Percentiles rank a stretch among this genome's conserved stretches.
phyloP scores from a whole-genome alignment of 768 basidiomycete species.

The Lactifluus echinatus region DNA sequence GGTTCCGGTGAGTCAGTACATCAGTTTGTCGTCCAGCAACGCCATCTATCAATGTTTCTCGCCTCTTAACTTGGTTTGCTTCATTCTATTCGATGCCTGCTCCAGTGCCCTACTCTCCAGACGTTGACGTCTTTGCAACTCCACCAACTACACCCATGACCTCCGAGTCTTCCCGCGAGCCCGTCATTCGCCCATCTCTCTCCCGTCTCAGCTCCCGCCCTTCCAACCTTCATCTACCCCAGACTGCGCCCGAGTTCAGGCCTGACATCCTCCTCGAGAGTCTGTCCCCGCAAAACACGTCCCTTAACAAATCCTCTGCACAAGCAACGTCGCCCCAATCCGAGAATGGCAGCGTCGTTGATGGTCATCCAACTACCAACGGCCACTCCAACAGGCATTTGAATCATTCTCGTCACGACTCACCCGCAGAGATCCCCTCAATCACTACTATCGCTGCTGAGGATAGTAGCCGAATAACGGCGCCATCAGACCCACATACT shows the following conservation, averaged over 20 bases:
- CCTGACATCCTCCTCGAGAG: constrained; percentile 32
- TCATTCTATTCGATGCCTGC: background rate
- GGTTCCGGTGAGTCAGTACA: too few relatives aligned
- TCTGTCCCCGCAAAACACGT: constrained; percentile 25
- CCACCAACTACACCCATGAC: constrained; percentile 35
- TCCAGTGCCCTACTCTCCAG: constrained; percentile 20
- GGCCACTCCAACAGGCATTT: background rate
- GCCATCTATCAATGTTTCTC: background rate
- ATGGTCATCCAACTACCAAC: background rate
- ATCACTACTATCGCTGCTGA: background rate
- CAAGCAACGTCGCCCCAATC: background rate
- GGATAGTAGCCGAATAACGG: constrained; percentile 3
- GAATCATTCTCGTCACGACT: background rate
- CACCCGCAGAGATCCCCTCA: background rate
- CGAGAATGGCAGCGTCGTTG: background rate
- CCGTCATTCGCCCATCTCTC: constrained; percentile 31
- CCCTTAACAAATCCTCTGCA: background rate
- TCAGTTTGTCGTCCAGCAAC: background rate
- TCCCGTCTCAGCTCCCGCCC: constrained; percentile 31
- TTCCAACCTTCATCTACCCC: constrained; percentile 30
- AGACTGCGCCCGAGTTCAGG: constrained; percentile 27
- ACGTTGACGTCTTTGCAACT: constrained; percentile 36
- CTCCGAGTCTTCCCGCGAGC: constrained; percentile 16
- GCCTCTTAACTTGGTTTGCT: background rate
- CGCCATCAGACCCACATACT: background rate